phyloP scores from a whole-genome alignment of 1,139 yeast species.

The Blastobotrys persicus region DNA sequence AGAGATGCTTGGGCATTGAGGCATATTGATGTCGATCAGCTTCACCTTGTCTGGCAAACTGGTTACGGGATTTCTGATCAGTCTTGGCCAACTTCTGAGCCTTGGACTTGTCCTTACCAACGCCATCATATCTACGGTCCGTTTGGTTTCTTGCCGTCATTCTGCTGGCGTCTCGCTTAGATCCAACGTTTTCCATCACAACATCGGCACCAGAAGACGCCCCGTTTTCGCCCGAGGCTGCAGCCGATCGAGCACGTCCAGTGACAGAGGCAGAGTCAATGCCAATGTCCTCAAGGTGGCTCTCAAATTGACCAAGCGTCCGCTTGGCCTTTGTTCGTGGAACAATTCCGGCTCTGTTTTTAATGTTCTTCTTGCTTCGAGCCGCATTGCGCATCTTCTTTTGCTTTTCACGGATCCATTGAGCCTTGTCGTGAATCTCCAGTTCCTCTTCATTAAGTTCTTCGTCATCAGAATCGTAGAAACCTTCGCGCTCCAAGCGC shows the following conservation, averaged over 20 bases:
- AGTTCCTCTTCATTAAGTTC: constrained; percentile 63
- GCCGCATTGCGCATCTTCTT: constrained; percentile 89
- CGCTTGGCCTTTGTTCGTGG: constrained; percentile 88
- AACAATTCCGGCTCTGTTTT: constrained; percentile 77
- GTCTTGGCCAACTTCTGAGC: constrained; percentile 85
- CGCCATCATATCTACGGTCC: constrained; percentile 85
- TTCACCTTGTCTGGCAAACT: constrained; percentile 92
- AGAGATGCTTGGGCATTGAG: constrained; percentile 87
- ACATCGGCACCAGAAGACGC: constrained; percentile 72
- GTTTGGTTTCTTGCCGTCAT: constrained; percentile 58
- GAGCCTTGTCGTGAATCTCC: constrained; percentile 82
- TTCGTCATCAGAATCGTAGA: constrained; percentile 87
- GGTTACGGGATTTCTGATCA: constrained; percentile 91
- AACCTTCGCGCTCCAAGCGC: constrained; percentile 87
- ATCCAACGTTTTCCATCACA: constrained; percentile 48
- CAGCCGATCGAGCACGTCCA: constrained; percentile 38
- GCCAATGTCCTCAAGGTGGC: constrained; percentile 85
- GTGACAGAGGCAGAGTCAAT: constrained; percentile 70
- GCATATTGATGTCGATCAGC: constrained; percentile 89
- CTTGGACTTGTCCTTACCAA: constrained; percentile 64
- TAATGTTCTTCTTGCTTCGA: constrained; percentile 79
- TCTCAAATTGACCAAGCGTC: constrained; percentile 75
- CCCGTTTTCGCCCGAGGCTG: constrained; percentile 45
- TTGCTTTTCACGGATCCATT: constrained; percentile 94
- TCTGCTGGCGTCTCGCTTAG: constrained; percentile 33